Conservation (phyloP, 83 land plant species). For the Picea engelmannii region DNA sequence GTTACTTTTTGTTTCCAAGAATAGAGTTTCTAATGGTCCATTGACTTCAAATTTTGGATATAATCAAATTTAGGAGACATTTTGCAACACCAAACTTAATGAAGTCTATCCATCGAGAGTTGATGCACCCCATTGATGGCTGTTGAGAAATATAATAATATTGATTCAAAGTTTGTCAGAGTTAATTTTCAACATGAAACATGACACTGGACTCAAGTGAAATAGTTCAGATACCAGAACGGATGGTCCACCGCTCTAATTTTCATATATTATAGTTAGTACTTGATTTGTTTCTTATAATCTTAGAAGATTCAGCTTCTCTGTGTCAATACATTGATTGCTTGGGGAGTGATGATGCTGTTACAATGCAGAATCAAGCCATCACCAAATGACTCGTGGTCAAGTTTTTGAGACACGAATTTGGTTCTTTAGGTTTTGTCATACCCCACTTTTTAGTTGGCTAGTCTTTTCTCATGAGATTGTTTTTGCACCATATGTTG, state of each 20-base stretch:
- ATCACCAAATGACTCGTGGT: background rate
- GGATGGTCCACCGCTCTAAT: background rate
- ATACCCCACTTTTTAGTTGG: background rate
- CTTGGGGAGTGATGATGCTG: background rate
- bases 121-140: background rate
- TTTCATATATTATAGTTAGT: background rate
- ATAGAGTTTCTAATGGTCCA: background rate
- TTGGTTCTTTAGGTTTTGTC: background rate
- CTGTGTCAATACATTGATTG: background rate
- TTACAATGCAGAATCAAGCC: too few relatives aligned
- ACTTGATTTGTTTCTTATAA: background rate
- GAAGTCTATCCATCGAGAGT: background rate
- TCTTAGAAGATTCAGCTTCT: background rate
- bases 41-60: too few relatives aligned
- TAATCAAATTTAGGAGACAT: too few relatives aligned
- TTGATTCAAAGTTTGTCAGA: background rate
- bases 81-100: background rate
- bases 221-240: background rate
- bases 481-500: background rate
- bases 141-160: background rate
- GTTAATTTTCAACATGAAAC: background rate
- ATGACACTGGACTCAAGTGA: background rate
- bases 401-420: background rate
- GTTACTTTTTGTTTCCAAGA: background rate
- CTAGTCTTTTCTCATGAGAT: background rate